Base-by-base conservation (phyloP, 179 eudicot species). In the Beta lomatogona region DNA sequence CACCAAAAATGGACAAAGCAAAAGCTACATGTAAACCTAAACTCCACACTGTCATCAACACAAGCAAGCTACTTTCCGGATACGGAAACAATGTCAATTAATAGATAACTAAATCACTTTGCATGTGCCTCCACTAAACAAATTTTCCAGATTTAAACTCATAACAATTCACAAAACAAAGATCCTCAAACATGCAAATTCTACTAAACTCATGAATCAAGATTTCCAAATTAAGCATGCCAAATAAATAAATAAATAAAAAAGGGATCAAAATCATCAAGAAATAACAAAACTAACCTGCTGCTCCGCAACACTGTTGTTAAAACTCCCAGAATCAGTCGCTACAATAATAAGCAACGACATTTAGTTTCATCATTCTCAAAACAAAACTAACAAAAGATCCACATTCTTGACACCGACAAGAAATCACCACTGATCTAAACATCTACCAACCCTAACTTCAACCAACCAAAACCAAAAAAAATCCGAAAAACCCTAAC, bases 301-400 rank as follows among this genome's bases (percentile, higher is more conserved):
- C 79, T 95, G 87, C 28, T 86, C 99, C 10, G 91, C 86, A 15
- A 97, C 99, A 83, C 98, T 97, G 86, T 94, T 97, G 91, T 97
- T 97, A 79, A 97, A 97, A 84, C 99, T 89, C 31, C 98, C 97
- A 61, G 93, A 84, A 90, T 97, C 98, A 55, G 85, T 76, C 50
- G 50, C 99, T 97, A 91, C 88, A 89, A 82, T 60, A 82, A 53
- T 60, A 66, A 66, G 54, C 75, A 78, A 54, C 53, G 28, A 65
- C 31, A 67, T 64, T 36, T 36, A 36, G 41, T 36, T 36, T 2
- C 41, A 36, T 36, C 41, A 36, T 36, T 36, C 41, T 36, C 41
- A 2, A 36, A 36, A 36, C 31, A 36, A 36, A 11, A 65, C 13
- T 44, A 31, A 67, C 18, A 21, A 75, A 74, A 44, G 71, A 79